A percentile compares a stretch with the other conserved stretches of the same genome.
These are phyloP conservation scores for Termitomyces sp. DNA, from an alignment of 768 basidiomycete species.

Conservation along the genomic window DNA sequence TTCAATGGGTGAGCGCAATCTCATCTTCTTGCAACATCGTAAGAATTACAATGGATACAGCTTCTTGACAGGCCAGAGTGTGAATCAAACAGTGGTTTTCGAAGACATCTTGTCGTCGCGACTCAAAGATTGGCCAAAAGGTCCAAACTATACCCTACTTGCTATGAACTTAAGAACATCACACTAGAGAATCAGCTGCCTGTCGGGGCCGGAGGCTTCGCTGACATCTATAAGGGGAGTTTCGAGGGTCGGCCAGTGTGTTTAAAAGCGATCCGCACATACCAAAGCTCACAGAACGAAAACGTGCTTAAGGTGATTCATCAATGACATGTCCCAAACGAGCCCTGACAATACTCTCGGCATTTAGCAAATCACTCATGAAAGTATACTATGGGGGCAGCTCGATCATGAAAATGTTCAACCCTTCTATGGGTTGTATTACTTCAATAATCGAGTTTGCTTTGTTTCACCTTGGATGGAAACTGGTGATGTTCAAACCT, in stretches of 20 bases:
- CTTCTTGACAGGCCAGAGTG: constrained; percentile 3
- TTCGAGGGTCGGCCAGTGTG: constrained; percentile 1
- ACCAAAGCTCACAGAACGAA: background rate
- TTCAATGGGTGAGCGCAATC: background rate
- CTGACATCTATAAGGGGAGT: constrained; percentile 9
- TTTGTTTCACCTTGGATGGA: constrained; percentile 31
- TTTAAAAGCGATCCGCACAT: constrained; percentile 8
- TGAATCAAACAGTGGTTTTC: background rate
- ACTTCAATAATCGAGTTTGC: constrained; percentile 20
- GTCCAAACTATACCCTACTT: constrained; percentile 4
- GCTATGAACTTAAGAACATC: constrained; percentile 7
- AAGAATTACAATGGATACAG: background rate
- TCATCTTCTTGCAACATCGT: background rate
- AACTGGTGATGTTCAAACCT: constrained; percentile 24
- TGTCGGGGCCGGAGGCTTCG: constrained; percentile 10
- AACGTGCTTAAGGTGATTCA: background rate
- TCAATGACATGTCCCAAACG: background rate
- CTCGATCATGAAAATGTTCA: constrained; percentile 26
- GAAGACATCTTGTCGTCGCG: constrained; percentile 10
- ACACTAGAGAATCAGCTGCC: background rate
- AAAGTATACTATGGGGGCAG: constrained; percentile 25
- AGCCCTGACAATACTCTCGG: background rate
- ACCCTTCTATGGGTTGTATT: constrained; percentile 28
- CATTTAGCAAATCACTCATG: constrained; percentile 9
- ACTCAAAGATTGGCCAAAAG: constrained; percentile 11